A percentile compares a stretch with the other conserved stretches of the same genome.
Evolutionary conservation across 1,139 yeast species (phyloP).

Genomic region (Yamadazyma diddensiae): DNA sequence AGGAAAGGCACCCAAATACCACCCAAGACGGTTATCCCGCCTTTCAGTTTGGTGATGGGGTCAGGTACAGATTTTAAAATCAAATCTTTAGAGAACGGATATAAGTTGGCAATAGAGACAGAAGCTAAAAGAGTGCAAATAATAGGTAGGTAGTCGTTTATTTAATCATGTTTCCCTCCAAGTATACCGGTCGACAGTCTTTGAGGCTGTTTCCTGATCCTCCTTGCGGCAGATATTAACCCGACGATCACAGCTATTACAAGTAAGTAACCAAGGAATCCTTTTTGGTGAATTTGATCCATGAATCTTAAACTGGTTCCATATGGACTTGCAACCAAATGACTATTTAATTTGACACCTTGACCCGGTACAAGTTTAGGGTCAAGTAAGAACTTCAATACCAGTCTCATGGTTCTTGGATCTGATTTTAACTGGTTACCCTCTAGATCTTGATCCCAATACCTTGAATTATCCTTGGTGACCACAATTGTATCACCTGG

Average conservation of each 20-base stretch:
- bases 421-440: conserved; percentile 30
- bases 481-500: conserved; percentile 44
- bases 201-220: not conserved
- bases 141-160: conserved; percentile 6
- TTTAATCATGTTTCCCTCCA: conserved; percentile 5
- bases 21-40: conserved; percentile 55
- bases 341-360: conserved; percentile 6
- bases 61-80: conserved; percentile 31
- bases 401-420: conserved; percentile 25
- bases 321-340: conserved; percentile 43
- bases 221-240: not conserved
- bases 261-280: conserved; percentile 41
- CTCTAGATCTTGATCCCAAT: conserved; percentile 30
- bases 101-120: conserved; percentile 39
- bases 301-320: conserved; percentile 33
- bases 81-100: conserved; percentile 35
- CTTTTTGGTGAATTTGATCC: conserved; percentile 45
- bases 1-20: conserved; percentile 51
- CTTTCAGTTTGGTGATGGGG: conserved; percentile 52
- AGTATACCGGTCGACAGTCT: conserved; percentile 1
- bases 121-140: conserved; percentile 38
- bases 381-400: conserved; percentile 34
- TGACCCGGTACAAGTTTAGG: conserved; percentile 17
- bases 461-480: conserved; percentile 28
- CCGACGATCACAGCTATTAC: conserved; percentile 12